phyloP scores from a whole-genome alignment of 2,329 filamentous ascomycete species.

The Paraphoma chrysanthemicola region DNA sequence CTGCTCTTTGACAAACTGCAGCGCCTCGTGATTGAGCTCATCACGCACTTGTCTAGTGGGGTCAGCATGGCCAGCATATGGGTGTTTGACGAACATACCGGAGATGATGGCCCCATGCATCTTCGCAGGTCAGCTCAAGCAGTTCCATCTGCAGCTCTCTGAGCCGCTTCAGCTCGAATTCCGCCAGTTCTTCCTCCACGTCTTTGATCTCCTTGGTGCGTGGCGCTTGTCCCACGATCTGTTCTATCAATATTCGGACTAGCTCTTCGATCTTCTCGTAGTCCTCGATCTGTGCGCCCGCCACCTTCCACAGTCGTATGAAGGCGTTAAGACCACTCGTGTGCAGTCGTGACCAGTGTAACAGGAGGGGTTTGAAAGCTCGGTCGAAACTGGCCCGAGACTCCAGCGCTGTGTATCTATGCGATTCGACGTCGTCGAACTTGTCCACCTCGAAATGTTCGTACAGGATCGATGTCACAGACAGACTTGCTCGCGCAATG shows the following conservation, averaged over 20 bases:
- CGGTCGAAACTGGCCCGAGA: conserved; percentile 81
- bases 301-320: conserved; percentile 90
- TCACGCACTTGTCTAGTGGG: conserved; percentile 76
- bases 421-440: conserved; percentile 77
- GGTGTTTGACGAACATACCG: conserved; percentile 48
- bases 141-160: conserved; percentile 93
- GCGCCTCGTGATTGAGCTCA: conserved; percentile 85
- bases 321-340: conserved; percentile 85
- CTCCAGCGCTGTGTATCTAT: conserved; percentile 77
- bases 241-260: conserved; percentile 86
- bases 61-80: conserved; percentile 26
- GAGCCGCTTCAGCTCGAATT: conserved; percentile 80
- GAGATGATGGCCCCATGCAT: conserved; percentile 91
- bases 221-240: conserved; percentile 81
- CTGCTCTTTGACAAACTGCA: conserved; percentile 98
- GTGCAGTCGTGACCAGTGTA: conserved; percentile 94
- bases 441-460: conserved; percentile 96
- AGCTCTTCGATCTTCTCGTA: conserved; percentile 94
- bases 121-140: conserved; percentile 88
- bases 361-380: conserved; percentile 82
- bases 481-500: conserved; percentile 83
- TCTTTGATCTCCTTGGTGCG: conserved; percentile 85
- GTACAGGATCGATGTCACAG: conserved; percentile 86
- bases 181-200: conserved; percentile 85
- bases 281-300: conserved; percentile 82